Percentiles rank a stretch among this genome's conserved stretches.
Evolutionary conservation across 2,329 filamentous ascomycete genomes (phyloP).

Genomic region (Paracoccidioides brasiliensis): DNA sequence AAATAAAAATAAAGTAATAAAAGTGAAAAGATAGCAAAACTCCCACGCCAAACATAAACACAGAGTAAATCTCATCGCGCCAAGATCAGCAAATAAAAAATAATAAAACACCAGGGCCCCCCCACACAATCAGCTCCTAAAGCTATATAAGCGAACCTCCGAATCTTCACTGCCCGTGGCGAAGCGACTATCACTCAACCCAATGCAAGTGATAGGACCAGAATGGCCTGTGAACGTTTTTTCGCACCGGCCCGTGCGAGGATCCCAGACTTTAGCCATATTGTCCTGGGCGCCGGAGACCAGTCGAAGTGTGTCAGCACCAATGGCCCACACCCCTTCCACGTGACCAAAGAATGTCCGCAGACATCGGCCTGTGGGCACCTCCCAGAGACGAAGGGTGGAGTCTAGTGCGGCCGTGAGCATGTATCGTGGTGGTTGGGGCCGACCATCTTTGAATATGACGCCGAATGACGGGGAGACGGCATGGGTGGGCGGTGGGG

Average conservation of each 20-base stretch:
- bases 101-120: neutral
- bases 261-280: conserved; percentile 94
- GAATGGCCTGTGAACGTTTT: conserved; percentile 82
- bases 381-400: conserved; percentile 88
- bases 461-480: conserved; percentile 18
- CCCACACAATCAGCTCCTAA: conserved; percentile 22
- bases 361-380: conserved; percentile 64
- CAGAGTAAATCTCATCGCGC: neutral
- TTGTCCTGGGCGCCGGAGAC: conserved; percentile 86
- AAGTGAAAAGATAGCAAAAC: too few species aligned
- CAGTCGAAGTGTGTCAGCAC: conserved; percentile 74
- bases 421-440: conserved; percentile 77
- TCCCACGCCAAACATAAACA: too few species aligned
- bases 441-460: conserved; percentile 48
- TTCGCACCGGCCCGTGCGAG: conserved; percentile 79
- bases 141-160: conserved; percentile 75
- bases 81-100: neutral
- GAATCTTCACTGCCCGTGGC: conserved; percentile 89
- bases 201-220: conserved; percentile 85
- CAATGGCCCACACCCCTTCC: conserved; percentile 89
- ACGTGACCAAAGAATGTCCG: conserved; percentile 94
- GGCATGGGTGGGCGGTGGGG: conserved; percentile 12
- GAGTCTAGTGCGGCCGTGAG: conserved; percentile 83
- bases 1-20: too few species aligned
- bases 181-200: conserved; percentile 76